Conservation (phyloP, 306 rosid species). For the Leucaena leucocephala region DNA sequence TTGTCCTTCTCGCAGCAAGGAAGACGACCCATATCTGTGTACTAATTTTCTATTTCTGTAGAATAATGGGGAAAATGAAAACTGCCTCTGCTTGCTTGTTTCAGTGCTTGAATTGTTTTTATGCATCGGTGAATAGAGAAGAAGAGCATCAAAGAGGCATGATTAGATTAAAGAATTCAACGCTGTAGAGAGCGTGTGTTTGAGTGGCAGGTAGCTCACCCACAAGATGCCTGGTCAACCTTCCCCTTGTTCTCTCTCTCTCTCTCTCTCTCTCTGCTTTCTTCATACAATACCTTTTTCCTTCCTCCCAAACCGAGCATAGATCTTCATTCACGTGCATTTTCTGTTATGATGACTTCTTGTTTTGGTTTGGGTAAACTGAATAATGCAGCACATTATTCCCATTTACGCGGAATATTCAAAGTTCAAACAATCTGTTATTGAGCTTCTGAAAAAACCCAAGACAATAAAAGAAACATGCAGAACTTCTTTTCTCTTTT, state of each 20-base stretch:
- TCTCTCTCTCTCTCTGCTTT: not conserved
- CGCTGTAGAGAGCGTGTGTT: constrained; percentile 93
- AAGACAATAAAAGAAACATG: not conserved
- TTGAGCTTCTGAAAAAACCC: not conserved
- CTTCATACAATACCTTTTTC: constrained; percentile 9
- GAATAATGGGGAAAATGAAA: constrained; percentile 34
- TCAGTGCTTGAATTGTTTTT: constrained; percentile 44
- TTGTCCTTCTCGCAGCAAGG: constrained; percentile 78
- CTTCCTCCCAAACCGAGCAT: not conserved
- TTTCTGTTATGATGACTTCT: not conserved
- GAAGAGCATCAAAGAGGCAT: constrained; percentile 86
- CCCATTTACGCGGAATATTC: not conserved
- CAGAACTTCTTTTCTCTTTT: too few species aligned
- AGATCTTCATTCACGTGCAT: constrained; percentile 37
- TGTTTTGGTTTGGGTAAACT: constrained; percentile 3
- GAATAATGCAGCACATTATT: not conserved
- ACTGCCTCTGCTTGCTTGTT: constrained; percentile 28
- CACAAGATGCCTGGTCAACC: constrained; percentile 95
- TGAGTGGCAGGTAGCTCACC: constrained; percentile 91
- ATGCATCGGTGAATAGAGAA: constrained; percentile 39
- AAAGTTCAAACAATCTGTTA: not conserved
- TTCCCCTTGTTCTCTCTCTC: constrained; percentile 47
- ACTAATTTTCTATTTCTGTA: constrained; percentile 29
- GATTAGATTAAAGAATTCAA: constrained; percentile 94
- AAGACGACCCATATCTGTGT: constrained; percentile 78